A percentile compares a stretch with the other conserved stretches of the same genome.
These are phyloP conservation scores for Curvularia eragrostidis DNA, from an alignment of 2,329 filamentous ascomycete species.

Conservation along the genomic window DNA sequence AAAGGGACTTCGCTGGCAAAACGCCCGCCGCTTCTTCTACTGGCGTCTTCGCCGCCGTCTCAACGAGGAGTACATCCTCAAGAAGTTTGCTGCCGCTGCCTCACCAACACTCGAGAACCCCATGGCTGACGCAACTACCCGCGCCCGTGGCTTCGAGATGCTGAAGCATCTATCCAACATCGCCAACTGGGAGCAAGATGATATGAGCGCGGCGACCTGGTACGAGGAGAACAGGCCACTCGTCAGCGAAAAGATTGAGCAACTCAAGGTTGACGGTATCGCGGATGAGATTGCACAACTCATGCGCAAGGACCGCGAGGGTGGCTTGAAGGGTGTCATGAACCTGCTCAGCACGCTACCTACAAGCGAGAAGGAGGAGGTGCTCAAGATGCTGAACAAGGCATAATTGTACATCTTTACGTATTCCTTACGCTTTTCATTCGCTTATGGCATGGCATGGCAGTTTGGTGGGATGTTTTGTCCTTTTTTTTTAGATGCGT, in stretches of 20 bases:
- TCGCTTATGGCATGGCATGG: slow-evolving; percentile 13
- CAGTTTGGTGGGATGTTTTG: slow-evolving; percentile 14
- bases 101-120: slow-evolving; percentile 50
- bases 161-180: slow-evolving; percentile 85
- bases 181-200: slow-evolving; percentile 76
- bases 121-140: slow-evolving; percentile 54
- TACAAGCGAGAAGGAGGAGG: slow-evolving; percentile 83
- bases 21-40: slow-evolving; percentile 98
- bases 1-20: slow-evolving; percentile 80
- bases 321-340: slow-evolving; percentile 82
- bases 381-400: slow-evolving; percentile 65
- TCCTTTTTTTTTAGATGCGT: slow-evolving; percentile 1
- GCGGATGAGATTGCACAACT: slow-evolving; percentile 73
- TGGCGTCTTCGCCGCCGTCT: slow-evolving; percentile 96
- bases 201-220: slow-evolving; percentile 87
- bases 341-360: slow-evolving; percentile 87
- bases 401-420: slow-evolving; percentile 37
- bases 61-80: slow-evolving; percentile 96
- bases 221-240: slow-evolving; percentile 92
- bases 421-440: slow-evolving; percentile 11
- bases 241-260: slow-evolving; percentile 83
- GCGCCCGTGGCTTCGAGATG: slow-evolving; percentile 72
- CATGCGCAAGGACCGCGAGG: slow-evolving; percentile 69
- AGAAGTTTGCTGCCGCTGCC: slow-evolving; percentile 71
- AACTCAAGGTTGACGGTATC: slow-evolving; percentile 77